These are phyloP conservation scores for Carex pumila DNA, from an alignment of 176 grass and related monocot genomes.

Conservation along the genomic window DNA sequence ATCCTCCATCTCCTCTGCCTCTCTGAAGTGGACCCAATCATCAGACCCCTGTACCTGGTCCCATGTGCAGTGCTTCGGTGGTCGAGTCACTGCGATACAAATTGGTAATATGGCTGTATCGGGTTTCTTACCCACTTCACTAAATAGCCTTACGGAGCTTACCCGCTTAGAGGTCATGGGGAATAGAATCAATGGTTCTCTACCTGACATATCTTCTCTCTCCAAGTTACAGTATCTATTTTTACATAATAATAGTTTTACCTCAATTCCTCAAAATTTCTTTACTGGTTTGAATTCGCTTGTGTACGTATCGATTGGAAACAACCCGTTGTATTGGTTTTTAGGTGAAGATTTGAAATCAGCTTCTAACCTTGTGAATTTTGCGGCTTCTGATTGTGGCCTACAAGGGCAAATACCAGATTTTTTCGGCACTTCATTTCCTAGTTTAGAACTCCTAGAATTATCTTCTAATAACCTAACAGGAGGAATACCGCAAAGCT, in stretches of 20 bases:
- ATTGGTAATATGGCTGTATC: slow-evolving; percentile 8
- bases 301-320: slow-evolving; percentile 26
- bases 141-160: slow-evolving; percentile 56
- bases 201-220: slow-evolving; percentile 48
- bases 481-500: slow-evolving; percentile 45
- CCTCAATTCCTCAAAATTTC: slow-evolving; percentile 40
- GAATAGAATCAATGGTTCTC: slow-evolving; percentile 42
- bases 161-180: slow-evolving; percentile 46
- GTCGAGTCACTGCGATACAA: slow-evolving; percentile 53
- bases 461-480: slow-evolving; percentile 43
- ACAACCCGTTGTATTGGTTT: slow-evolving; percentile 63
- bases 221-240: slow-evolving; percentile 37
- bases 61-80: slow-evolving; percentile 14
- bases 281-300: slow-evolving; percentile 58
- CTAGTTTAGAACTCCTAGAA: slow-evolving; percentile 26
- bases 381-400: slow-evolving; percentile 51
- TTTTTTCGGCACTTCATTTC: slow-evolving; percentile 37
- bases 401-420: slow-evolving; percentile 44
- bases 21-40: slow-evolving; percentile 23
- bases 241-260: slow-evolving; percentile 42
- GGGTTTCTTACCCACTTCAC: slow-evolving; percentile 39
- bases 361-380: slow-evolving; percentile 39
- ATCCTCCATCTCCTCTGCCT: neutral
- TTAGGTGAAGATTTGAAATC: slow-evolving; percentile 22
- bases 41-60: slow-evolving; percentile 31